Percentiles rank a stretch among this genome's conserved stretches.
phyloP scores from a whole-genome alignment of 2,329 filamentous ascomycete species.

The Cytospora leucostoma region DNA sequence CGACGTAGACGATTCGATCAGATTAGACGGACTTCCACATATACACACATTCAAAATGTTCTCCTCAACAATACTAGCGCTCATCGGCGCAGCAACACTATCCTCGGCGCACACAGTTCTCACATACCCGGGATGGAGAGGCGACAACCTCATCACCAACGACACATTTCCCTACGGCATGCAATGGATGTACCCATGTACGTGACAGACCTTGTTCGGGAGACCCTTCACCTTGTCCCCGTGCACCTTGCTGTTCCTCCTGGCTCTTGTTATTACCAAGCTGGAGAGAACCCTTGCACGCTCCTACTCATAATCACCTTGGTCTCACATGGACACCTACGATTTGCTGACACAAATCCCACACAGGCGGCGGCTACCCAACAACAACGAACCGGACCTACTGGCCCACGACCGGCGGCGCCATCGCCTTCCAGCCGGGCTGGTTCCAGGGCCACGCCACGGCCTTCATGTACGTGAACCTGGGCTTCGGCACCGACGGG shows the following conservation, averaged over 20 bases:
- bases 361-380: slow-evolving; percentile 77
- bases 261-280: slow-evolving; percentile 3
- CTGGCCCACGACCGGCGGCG: slow-evolving; percentile 87
- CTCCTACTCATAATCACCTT: background rate
- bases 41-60: slow-evolving; percentile 44
- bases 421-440: slow-evolving; percentile 87
- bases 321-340: too few species aligned
- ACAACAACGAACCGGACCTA: slow-evolving; percentile 81
- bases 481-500: slow-evolving; percentile 75
- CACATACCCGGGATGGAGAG: slow-evolving; percentile 83
- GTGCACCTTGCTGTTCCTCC: background rate
- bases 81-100: slow-evolving; percentile 49
- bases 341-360: slow-evolving; percentile 15
- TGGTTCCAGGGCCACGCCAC: slow-evolving; percentile 90
- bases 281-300: background rate
- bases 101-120: slow-evolving; percentile 76
- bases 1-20: slow-evolving; percentile 13
- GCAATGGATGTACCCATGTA: slow-evolving; percentile 96
- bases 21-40: slow-evolving; percentile 11
- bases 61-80: slow-evolving; percentile 45
- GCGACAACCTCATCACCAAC: slow-evolving; percentile 81
- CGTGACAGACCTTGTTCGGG: slow-evolving; percentile 39
- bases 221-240: slow-evolving; percentile 1
- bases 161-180: slow-evolving; percentile 82
- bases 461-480: slow-evolving; percentile 86